These are phyloP conservation scores for Yarrowia keelungensis DNA, from an alignment of 805 yeast genomes.

Conservation along the genomic window DNA sequence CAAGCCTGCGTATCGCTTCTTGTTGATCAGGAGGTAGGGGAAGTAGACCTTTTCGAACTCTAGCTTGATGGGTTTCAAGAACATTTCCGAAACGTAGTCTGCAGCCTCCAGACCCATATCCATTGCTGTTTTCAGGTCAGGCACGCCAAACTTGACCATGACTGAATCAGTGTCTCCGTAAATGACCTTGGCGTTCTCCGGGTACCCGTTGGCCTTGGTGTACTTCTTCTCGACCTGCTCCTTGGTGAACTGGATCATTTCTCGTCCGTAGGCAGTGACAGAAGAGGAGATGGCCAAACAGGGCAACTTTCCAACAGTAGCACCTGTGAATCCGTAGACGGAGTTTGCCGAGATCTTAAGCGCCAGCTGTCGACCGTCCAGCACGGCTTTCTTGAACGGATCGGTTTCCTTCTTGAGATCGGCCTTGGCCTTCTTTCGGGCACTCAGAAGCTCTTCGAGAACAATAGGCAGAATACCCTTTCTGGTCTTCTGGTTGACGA, in stretches of 20 bases:
- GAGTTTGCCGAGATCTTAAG: slow-evolving; percentile 96
- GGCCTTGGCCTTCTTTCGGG: slow-evolving; percentile 90
- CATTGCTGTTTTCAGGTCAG: slow-evolving; percentile 85
- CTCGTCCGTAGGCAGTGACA: slow-evolving; percentile 94
- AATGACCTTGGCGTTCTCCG: slow-evolving; percentile 86
- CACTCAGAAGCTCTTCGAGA: slow-evolving; percentile 82
- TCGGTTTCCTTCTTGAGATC: slow-evolving; percentile 93
- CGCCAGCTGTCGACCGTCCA: slow-evolving; percentile 97
- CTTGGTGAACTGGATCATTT: slow-evolving; percentile 93
- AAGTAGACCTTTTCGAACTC: slow-evolving; percentile 97
- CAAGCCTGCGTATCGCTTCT: slow-evolving; percentile 95
- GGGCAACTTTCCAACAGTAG: slow-evolving; percentile 95
- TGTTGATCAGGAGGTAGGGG: slow-evolving; percentile 92
- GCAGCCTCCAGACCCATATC: slow-evolving; percentile 94
- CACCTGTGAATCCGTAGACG: slow-evolving; percentile 99
- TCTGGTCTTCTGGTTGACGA: slow-evolving; percentile 71
- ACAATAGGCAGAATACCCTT: slow-evolving; percentile 93
- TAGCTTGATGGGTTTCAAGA: slow-evolving; percentile 85
- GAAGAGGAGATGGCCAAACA: slow-evolving; percentile 96
- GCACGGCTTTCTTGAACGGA: slow-evolving; percentile 89
- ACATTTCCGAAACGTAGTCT: slow-evolving; percentile 74
- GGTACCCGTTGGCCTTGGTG: slow-evolving; percentile 78
- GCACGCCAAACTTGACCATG: slow-evolving; percentile 94
- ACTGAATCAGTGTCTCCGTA: slow-evolving; percentile 99
- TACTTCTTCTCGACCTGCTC: slow-evolving; percentile 81